Evolutionary conservation across 192 early-diverging fungal species (phyloP).

Genomic region (Coemansia sp.): DNA sequence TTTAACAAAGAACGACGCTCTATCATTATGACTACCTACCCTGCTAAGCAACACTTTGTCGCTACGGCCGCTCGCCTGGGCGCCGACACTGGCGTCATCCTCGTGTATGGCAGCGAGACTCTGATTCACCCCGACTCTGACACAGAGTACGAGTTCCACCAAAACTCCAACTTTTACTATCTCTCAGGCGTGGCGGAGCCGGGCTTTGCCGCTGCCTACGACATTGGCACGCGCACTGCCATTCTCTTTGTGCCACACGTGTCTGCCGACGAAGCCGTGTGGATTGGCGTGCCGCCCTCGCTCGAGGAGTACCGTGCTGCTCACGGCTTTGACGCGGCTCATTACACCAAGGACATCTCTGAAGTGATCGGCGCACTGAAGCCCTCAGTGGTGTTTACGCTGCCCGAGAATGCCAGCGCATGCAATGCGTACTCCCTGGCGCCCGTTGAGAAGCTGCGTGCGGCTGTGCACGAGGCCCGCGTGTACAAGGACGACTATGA

Average conservation of each 20-base stretch:
- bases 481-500: constrained; percentile 78
- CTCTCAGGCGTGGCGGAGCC: constrained; percentile 76
- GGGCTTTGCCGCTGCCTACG: constrained; percentile 68
- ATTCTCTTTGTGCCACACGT: constrained; percentile 70
- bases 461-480: constrained; percentile 73
- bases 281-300: constrained; percentile 72
- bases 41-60: constrained; percentile 63
- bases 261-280: constrained; percentile 68
- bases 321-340: constrained; percentile 72
- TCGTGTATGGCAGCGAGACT: constrained; percentile 57
- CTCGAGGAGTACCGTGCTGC: constrained; percentile 52
- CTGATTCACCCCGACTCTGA: constrained; percentile 69
- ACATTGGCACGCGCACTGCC: constrained; percentile 59
- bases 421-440: neutral
- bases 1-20: neutral
- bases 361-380: constrained; percentile 44
- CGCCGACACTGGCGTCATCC: constrained; percentile 58
- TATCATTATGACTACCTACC: constrained; percentile 35
- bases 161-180: constrained; percentile 87
- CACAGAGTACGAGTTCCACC: constrained; percentile 78
- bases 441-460: constrained; percentile 44
- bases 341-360: constrained; percentile 59
- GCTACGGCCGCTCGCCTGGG: constrained; percentile 61
- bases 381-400: constrained; percentile 53
- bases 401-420: constrained; percentile 23